Conservation (phyloP, 306 rosid species). For the Vigna nakashimae region DNA sequence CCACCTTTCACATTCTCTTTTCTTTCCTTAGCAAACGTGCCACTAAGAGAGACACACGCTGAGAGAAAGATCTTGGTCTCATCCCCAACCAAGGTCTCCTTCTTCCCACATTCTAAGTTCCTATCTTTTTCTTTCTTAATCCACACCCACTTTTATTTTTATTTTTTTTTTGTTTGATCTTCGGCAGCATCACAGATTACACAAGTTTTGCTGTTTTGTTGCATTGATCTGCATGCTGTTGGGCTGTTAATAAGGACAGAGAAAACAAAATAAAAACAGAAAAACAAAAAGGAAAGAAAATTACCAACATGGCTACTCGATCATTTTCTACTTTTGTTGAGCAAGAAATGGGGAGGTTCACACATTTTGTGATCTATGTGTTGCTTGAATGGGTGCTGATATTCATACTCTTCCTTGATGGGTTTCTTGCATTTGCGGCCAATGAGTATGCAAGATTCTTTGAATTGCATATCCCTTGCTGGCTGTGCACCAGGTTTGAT, state of each 20-base stretch:
- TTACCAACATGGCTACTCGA: conserved; percentile 52
- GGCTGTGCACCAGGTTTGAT: conserved; percentile 82
- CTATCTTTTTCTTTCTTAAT: background rate
- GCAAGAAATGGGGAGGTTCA: conserved; percentile 65
- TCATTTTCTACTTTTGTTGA: conserved; percentile 64
- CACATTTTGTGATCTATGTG: conserved; percentile 71
- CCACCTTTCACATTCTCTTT: conserved; percentile 44
- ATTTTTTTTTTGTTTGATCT: conserved; percentile 4
- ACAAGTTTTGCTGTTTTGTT: background rate
- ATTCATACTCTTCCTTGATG: conserved; percentile 69
- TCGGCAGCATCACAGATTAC: conserved; percentile 28
- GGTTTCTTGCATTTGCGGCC: conserved; percentile 71
- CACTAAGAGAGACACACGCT: conserved; percentile 27
- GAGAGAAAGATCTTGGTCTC: conserved; percentile 64
- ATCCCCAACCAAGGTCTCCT: conserved; percentile 58
- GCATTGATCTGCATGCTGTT: conserved; percentile 25
- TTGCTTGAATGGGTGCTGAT: conserved; percentile 86
- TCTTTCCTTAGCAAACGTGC: conserved; percentile 33
- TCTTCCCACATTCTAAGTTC: conserved; percentile 42
- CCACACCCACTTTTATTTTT: conserved; percentile 9
- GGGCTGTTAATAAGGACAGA: background rate
- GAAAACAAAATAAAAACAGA: background rate
- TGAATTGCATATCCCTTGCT: conserved; percentile 70
- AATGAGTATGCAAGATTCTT: conserved; percentile 81
- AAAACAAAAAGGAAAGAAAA: conserved; percentile 13